Conservation (phyloP, 768 basidiomycete species). For the Tricholoma terreum region DNA sequence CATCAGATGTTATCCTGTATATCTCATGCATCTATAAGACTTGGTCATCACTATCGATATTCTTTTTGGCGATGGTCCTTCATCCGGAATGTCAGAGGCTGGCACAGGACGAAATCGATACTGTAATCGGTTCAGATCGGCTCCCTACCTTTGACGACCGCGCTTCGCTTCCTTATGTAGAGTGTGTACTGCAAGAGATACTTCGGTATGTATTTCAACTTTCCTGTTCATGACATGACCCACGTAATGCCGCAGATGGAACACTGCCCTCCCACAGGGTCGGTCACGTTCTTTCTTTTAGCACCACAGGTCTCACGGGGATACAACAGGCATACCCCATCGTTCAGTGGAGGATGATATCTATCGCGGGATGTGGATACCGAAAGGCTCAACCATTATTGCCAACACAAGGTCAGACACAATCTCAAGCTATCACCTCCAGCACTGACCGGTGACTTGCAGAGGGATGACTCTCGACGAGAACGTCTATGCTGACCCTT, state of each 20-base stretch:
- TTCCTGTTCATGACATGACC: neutral
- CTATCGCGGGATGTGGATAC: conserved; percentile 36
- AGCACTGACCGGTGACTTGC: conserved; percentile 2
- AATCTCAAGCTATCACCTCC: neutral
- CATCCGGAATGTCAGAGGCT: conserved; percentile 33
- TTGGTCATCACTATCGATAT: conserved; percentile 26
- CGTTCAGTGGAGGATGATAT: conserved; percentile 27
- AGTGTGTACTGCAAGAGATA: conserved; percentile 32
- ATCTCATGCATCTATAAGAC: conserved; percentile 21
- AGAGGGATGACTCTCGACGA: conserved; percentile 40
- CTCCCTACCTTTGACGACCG: conserved; percentile 35
- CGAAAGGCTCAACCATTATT: conserved; percentile 28
- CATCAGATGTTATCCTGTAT: conserved; percentile 13
- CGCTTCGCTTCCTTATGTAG: conserved; percentile 34
- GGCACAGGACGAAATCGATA: conserved; percentile 43
- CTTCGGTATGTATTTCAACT: conserved; percentile 9
- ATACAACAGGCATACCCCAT: conserved; percentile 28
- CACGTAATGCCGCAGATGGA: conserved; percentile 6
- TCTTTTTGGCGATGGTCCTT: conserved; percentile 39
- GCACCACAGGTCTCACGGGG: no score
- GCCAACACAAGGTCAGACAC: conserved; percentile 16
- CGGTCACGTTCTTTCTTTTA: neutral
- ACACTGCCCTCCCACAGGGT: conserved; percentile 3
- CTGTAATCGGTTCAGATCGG: conserved; percentile 32
- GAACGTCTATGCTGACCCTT: conserved; percentile 35